phyloP scores from a whole-genome alignment of 2,329 filamentous ascomycete species.

The Remersonia thermophila region DNA sequence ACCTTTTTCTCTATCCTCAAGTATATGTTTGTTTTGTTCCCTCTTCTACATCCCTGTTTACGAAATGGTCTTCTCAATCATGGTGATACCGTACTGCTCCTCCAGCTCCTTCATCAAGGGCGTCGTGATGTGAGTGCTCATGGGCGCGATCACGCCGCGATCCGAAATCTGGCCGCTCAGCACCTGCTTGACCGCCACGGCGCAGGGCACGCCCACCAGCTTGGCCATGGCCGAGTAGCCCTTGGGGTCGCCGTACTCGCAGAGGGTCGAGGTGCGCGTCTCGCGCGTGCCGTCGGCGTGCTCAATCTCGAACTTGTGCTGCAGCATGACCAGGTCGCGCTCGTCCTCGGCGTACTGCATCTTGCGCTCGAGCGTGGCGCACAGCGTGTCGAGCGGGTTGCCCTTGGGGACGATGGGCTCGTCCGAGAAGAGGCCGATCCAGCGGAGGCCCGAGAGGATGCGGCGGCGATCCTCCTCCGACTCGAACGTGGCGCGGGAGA shows the following conservation, averaged over 20 bases:
- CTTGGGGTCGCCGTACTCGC: constrained; percentile 66
- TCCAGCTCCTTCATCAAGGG: constrained; percentile 68
- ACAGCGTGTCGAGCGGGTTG: constrained; percentile 83
- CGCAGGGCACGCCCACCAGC: constrained; percentile 28
- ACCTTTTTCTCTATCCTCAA: constrained; percentile 3
- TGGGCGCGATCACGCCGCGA: constrained; percentile 65
- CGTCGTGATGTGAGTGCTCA: constrained; percentile 55
- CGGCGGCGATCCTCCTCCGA: constrained; percentile 56
- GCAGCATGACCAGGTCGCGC: constrained; percentile 71
- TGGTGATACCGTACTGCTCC: constrained; percentile 62
- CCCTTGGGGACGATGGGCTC: constrained; percentile 55
- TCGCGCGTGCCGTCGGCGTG: constrained; percentile 65
- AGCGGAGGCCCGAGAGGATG: constrained; percentile 57
- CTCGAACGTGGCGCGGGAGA: constrained; percentile 61
- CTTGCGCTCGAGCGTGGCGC: constrained; percentile 77
- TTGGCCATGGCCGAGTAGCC: constrained; percentile 79
- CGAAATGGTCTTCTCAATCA: constrained; percentile 54
- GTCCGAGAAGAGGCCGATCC: constrained; percentile 57
- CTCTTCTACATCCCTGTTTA: constrained; percentile 16
- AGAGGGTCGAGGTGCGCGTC: constrained; percentile 68
- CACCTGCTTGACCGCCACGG: constrained; percentile 65
- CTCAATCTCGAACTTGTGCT: constrained; percentile 78
- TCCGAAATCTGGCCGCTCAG: constrained; percentile 61
- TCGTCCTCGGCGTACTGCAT: constrained; percentile 77
- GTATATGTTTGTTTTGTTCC: constrained; percentile 4